Percentiles rank a stretch among this genome's conserved stretches.
Evolutionary conservation across 306 rosid species (phyloP).

Genomic region (Echinosophora koreensis): DNA sequence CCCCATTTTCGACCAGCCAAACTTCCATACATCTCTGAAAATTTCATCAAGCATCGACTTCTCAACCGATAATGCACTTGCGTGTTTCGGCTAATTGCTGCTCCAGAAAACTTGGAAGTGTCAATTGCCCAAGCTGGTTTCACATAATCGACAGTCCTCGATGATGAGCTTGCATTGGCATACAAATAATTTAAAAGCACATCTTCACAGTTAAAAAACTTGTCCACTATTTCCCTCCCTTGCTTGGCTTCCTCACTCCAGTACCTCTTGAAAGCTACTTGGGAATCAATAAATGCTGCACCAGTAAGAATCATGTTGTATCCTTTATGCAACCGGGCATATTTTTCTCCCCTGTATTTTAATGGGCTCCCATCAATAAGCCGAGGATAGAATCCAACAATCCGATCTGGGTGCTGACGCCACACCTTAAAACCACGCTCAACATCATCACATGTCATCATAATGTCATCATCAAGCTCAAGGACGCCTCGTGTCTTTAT

Average conservation of each 20-base stretch:
- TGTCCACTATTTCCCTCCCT: conserved; percentile 84
- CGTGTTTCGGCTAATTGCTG: conserved; percentile 89
- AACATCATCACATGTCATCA: conserved; percentile 96
- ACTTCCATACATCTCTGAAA: conserved; percentile 79
- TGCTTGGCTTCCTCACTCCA: conserved; percentile 77
- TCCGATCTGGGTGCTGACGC: conserved; percentile 91
- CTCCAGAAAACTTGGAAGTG: conserved; percentile 92
- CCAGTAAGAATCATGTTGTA: conserved; percentile 99
- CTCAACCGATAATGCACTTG: conserved; percentile 72
- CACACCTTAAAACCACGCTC: conserved; percentile 94
- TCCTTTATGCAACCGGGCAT: conserved; percentile 78
- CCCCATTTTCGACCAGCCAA: conserved; percentile 73
- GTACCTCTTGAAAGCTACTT: conserved; percentile 79
- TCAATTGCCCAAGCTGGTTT: conserved; percentile 98
- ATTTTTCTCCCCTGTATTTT: conserved; percentile 79
- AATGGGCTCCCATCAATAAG: conserved; percentile 75
- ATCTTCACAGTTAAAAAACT: conserved; percentile 86
- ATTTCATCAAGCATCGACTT: conserved; percentile 75
- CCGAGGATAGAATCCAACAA: conserved; percentile 96
- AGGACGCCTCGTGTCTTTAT: conserved; percentile 94
- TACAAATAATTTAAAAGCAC: conserved; percentile 87
- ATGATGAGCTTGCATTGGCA: conserved; percentile 81
- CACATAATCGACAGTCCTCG: conserved; percentile 87
- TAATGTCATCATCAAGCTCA: conserved; percentile 98
- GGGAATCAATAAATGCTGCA: conserved; percentile 87